Evolutionary conservation across 495 filamentous ascomycete genomes (phyloP).

Genomic region (Hypoxylon cercidicola): DNA sequence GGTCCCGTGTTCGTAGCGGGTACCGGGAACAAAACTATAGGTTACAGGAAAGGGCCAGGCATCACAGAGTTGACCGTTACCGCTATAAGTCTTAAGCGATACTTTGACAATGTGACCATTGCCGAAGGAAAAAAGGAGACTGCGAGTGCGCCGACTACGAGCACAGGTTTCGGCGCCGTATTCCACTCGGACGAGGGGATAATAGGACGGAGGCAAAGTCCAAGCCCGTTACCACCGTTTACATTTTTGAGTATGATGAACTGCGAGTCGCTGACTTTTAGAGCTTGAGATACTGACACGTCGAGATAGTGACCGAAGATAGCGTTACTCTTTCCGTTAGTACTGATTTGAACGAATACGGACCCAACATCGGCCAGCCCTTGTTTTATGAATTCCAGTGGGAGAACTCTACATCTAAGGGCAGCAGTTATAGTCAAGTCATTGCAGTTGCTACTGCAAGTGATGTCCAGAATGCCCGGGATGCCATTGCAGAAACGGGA

Average conservation of each 20-base stretch:
- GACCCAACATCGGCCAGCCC: constrained; percentile 11
- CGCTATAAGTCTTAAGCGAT: constrained; percentile 22
- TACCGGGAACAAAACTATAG: not conserved
- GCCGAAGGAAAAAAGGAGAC: constrained; percentile 7
- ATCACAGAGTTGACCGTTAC: constrained; percentile 19
- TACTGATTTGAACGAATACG: not conserved
- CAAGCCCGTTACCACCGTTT: constrained; percentile 5
- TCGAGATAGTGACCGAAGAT: constrained; percentile 16
- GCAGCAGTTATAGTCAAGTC: constrained; percentile 27
- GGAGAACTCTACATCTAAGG: constrained; percentile 23
- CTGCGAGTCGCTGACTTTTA: not conserved
- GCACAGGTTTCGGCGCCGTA: not conserved
- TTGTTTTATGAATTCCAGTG: constrained; percentile 36
- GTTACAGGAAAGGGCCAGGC: not conserved
- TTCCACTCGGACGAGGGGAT: not conserved
- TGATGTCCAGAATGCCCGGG: not conserved
- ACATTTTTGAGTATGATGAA: constrained; percentile 21
- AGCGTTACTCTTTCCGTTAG: constrained; percentile 8
- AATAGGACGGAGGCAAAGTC: constrained; percentile 4
- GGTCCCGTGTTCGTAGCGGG: constrained; percentile 10
- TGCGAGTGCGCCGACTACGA: not conserved
- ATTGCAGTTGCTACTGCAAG: constrained; percentile 8
- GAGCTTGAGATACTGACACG: constrained; percentile 6
- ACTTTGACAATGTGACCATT: constrained; percentile 9
- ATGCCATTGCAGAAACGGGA: not conserved